phyloP scores from a whole-genome alignment of 495 filamentous ascomycete genomes.

The Aspergillus indologenus region DNA sequence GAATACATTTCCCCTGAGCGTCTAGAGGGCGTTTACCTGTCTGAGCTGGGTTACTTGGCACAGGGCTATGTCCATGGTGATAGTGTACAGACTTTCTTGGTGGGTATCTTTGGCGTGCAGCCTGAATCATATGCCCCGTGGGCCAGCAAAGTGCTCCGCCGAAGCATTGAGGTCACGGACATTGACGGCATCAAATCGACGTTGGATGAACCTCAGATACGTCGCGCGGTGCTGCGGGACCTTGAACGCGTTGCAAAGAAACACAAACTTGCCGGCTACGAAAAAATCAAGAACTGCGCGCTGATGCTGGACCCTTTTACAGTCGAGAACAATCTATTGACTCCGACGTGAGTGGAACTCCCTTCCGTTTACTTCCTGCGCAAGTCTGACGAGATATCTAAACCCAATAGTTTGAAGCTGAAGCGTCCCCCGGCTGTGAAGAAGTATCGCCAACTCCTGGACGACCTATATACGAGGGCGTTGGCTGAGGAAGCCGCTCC shows the following conservation, averaged over 20 bases:
- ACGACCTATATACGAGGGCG: constrained; percentile 76
- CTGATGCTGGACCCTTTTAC: constrained; percentile 87
- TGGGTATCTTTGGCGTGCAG: constrained; percentile 84
- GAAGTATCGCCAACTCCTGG: constrained; percentile 69
- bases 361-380: constrained; percentile 2
- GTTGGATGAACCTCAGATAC: constrained; percentile 63
- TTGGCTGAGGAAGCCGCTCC: constrained; percentile 51
- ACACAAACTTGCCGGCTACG: constrained; percentile 85
- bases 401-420: constrained; percentile 89
- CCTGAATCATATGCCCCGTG: constrained; percentile 77
- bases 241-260: constrained; percentile 77
- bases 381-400: too few species aligned
- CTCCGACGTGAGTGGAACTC: constrained; percentile 81
- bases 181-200: constrained; percentile 62
- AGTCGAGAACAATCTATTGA: constrained; percentile 91
- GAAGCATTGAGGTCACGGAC: constrained; percentile 60
- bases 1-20: constrained; percentile 98
- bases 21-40: constrained; percentile 89
- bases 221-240: constrained; percentile 71
- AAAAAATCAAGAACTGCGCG: constrained; percentile 71
- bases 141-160: constrained; percentile 70
- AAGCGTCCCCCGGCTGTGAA: constrained; percentile 88
- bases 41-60: constrained; percentile 69
- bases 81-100: constrained; percentile 74
- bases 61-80: constrained; percentile 92